Evolutionary conservation across 2,329 filamentous ascomycete species (phyloP), one percentile per base, ranked within the genome.

Genomic region (Diaporthe caulivora): DNA sequence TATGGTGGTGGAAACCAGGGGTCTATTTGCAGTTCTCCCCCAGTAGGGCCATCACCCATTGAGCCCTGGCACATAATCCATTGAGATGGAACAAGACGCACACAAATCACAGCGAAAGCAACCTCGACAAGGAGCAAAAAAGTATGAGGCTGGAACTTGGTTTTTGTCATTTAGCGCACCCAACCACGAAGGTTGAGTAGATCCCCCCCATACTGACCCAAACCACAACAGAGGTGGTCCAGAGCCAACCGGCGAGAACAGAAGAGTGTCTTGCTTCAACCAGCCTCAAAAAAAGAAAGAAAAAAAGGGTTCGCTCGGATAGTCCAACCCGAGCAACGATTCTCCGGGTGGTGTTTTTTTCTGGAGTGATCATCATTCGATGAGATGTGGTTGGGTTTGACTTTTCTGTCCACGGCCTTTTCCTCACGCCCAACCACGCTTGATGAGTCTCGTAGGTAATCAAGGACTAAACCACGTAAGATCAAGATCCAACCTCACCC

Each of bases 11-110:
- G 11, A 40, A 40, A 8, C 37, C 9, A n/a, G 21, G 4, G n/a
- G 4, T 3, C 4, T 87, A 24, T n/a, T 40, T 26, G 37, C 24
- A 5, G 4, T 26, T 11, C 11, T 15, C 4, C 10, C 49, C 9
- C n/a, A 51, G 49, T 26, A 7, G 9, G 18, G 42, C n/a, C 42
- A 44, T 2, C 44, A 47, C 44, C 44, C 21, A n/a, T 9, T 3
- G 18, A 47, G 44, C 44, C n/a, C 44, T 9, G 21, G n/a, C n/a
- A 17, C 44, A n/a, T 47, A 47, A 3, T 47, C 44, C 7, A 47
- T 47, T 8, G 21, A 9, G 4, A 47, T 6, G n/a, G 6, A 17
- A 55, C 8, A 21, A 21, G 24, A 26, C 13, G 24, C 40, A 24
- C 57, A 29, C 15, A 44, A 3, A 44, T 21, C 57, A 24, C 58